phyloP scores from a whole-genome alignment of 192 early-diverging fungal genomes.

The Phlyctochytrium planicorne region DNA sequence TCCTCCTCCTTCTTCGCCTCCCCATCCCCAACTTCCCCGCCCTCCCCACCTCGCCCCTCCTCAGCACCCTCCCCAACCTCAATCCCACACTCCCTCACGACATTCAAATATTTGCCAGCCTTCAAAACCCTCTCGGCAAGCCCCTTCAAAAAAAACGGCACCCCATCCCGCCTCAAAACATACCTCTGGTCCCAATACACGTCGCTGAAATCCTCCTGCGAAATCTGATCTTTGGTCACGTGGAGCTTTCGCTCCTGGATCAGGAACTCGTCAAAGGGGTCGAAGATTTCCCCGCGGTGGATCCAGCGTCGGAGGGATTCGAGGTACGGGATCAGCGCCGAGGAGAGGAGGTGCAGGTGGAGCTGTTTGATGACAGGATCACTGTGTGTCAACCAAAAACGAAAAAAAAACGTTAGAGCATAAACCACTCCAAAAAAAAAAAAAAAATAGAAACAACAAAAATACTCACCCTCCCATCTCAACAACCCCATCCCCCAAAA shows the following conservation, averaged over 20 bases:
- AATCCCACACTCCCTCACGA: slow-evolving; percentile 81
- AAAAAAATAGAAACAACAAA: background rate
- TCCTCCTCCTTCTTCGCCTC: slow-evolving; percentile 21
- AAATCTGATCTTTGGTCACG: slow-evolving; percentile 43
- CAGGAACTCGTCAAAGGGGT: slow-evolving; percentile 92
- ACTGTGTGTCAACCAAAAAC: background rate
- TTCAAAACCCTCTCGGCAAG: slow-evolving; percentile 77
- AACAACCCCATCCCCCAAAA: slow-evolving; percentile 69
- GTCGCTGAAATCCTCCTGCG: slow-evolving; percentile 75
- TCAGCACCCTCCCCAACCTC: slow-evolving; percentile 11
- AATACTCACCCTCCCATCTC: slow-evolving; percentile 64
- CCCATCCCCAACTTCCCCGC: background rate
- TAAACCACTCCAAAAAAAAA: background rate
- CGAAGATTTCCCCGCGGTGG: slow-evolving; percentile 82
- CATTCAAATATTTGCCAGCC: slow-evolving; percentile 95
- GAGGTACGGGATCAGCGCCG: slow-evolving; percentile 79
- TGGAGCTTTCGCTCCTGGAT: slow-evolving; percentile 58
- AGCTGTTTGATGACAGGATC: slow-evolving; percentile 61
- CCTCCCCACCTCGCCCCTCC: no score
- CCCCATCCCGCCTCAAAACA: slow-evolving; percentile 54
- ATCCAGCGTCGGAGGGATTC: slow-evolving; percentile 87
- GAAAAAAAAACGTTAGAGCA: background rate
- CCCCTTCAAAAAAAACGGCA: slow-evolving; percentile 75
- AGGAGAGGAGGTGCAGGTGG: slow-evolving; percentile 75
- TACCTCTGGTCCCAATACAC: slow-evolving; percentile 84